Evolutionary conservation across 257 asterid genomes (phyloP).

Genomic region (Nicotiana obtusifolia): DNA sequence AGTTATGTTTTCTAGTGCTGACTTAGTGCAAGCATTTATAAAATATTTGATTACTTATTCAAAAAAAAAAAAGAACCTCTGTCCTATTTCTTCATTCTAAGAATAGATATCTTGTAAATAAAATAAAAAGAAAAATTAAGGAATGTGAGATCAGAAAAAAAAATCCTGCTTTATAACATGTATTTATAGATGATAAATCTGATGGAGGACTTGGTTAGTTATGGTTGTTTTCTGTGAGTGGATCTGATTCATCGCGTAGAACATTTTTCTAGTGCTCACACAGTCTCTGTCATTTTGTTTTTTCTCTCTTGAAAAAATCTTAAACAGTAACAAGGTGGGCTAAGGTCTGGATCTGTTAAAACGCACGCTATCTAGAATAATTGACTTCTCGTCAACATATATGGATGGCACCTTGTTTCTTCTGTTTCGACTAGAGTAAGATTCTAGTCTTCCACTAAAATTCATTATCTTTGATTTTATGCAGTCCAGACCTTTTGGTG

Average conservation of each 20-base stretch:
- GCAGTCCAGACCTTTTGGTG: conserved; percentile 99
- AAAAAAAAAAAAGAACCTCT: background rate
- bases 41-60: too few relatives aligned
- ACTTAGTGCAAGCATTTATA: too few relatives aligned
- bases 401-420: background rate
- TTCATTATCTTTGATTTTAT: conserved; percentile 9
- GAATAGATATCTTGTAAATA: background rate
- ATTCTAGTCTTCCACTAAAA: background rate
- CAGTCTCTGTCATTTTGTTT: background rate
- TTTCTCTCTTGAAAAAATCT: background rate
- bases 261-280: background rate
- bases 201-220: background rate
- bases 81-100: background rate
- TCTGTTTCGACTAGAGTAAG: background rate
- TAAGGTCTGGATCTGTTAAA: background rate
- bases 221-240: background rate
- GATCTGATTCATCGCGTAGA: background rate
- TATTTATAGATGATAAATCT: background rate
- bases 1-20: too few relatives aligned
- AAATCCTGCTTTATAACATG: background rate
- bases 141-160: background rate
- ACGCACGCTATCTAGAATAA: background rate
- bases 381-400: background rate
- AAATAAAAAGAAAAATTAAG: background rate
- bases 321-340: background rate